Conservation (phyloP, 352 stramenopile species). For the Globisporangium abappressorium region DNA sequence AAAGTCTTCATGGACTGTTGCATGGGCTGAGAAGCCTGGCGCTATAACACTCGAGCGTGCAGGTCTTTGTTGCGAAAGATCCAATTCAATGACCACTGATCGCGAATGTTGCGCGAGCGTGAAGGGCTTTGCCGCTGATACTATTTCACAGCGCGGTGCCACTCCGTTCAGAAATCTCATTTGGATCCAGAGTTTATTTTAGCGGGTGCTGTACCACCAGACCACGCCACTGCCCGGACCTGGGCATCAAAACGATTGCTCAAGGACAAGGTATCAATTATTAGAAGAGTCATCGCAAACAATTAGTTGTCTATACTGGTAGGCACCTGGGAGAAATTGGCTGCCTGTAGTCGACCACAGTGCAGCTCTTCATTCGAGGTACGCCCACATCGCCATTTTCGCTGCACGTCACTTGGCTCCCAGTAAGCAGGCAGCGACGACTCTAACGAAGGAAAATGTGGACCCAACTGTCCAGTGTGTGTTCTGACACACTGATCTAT, state of each 20-base stretch:
- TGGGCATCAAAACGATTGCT: background rate
- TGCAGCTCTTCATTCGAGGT: background rate
- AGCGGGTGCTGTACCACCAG: background rate
- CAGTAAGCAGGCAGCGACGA: background rate
- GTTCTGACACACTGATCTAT: background rate
- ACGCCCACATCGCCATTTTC: background rate
- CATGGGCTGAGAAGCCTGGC: background rate
- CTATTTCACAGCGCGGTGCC: background rate
- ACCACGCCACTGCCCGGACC: background rate
- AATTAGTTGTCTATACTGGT: background rate
- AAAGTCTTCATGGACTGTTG: background rate
- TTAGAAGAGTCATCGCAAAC: background rate
- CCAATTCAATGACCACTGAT: background rate
- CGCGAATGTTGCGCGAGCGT: background rate
- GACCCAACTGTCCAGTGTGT: background rate
- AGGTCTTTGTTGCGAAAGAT: background rate
- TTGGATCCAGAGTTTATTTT: background rate
- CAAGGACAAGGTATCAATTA: background rate
- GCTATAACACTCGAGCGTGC: background rate
- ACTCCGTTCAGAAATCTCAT: background rate
- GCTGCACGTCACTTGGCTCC: background rate
- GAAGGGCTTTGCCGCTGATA: background rate
- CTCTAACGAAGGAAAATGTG: background rate
- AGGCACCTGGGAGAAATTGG: background rate
- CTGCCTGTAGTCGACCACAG: background rate